phyloP scores from a whole-genome alignment of 805 yeast species.

The Nakazawaea populi region DNA sequence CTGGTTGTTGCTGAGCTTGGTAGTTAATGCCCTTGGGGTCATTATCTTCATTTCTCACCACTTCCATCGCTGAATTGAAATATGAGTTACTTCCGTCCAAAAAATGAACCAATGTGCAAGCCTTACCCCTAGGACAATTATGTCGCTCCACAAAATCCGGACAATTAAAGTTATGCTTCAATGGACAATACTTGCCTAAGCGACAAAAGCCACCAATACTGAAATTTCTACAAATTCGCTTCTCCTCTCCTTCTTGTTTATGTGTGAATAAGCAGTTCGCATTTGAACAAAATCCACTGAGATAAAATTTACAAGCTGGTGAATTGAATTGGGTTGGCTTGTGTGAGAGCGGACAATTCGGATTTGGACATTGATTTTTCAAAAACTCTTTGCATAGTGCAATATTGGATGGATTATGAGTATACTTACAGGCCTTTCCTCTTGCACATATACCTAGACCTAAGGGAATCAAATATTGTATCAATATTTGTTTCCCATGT shows the following conservation, averaged over 20 bases:
- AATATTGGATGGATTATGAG: slow-evolving; percentile 44
- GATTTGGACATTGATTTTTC: slow-evolving; percentile 38
- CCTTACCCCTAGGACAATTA: slow-evolving; percentile 44
- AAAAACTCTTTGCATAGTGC: slow-evolving; percentile 50
- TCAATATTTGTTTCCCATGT: background rate
- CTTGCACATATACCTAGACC: slow-evolving; percentile 45
- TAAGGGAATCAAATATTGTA: slow-evolving; percentile 21
- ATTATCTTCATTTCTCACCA: slow-evolving; percentile 24
- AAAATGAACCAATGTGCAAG: slow-evolving; percentile 50
- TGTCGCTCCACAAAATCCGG: slow-evolving; percentile 68
- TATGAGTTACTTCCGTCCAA: slow-evolving; percentile 11
- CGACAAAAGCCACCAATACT: slow-evolving; percentile 66
- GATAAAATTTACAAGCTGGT: slow-evolving; percentile 49
- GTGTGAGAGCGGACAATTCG: slow-evolving; percentile 52
- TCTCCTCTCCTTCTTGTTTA: slow-evolving; percentile 30
- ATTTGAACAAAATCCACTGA: slow-evolving; percentile 41
- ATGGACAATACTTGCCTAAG: slow-evolving; percentile 51
- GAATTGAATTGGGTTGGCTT: slow-evolving; percentile 53
- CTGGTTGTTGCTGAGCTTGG: slow-evolving; percentile 5
- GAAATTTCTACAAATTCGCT: slow-evolving; percentile 54
- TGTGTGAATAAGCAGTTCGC: slow-evolving; percentile 46
- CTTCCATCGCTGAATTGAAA: slow-evolving; percentile 6
- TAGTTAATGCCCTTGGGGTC: slow-evolving; percentile 13
- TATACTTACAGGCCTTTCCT: slow-evolving; percentile 44
- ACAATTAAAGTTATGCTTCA: slow-evolving; percentile 55